Conservation (phyloP, 768 basidiomycete species). For the Agaricus sinodeliciosus region DNA sequence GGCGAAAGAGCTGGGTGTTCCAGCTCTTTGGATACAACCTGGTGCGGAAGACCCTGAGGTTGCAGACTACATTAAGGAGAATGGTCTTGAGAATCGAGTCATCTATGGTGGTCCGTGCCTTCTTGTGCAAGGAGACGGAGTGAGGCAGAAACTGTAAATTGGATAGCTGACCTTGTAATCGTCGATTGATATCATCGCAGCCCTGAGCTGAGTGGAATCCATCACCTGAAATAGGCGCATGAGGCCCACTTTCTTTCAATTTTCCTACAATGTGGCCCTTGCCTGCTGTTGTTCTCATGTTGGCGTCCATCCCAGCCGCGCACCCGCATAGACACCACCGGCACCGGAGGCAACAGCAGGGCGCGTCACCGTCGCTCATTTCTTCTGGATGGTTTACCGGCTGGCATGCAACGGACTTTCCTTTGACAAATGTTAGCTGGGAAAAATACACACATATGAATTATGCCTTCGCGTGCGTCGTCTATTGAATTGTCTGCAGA, state of each 20-base stretch:
- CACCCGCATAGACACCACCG: conserved; percentile 11
- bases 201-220: background rate
- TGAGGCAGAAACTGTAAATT: conserved; percentile 18
- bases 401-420: conserved; percentile 35
- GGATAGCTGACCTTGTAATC: conserved; percentile 1
- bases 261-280: background rate
- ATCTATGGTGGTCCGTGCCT: conserved; percentile 82
- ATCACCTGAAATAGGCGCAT: background rate
- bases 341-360: conserved; percentile 9
- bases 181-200: background rate
- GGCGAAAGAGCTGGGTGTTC: conserved; percentile 64
- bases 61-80: conserved; percentile 55
- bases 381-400: conserved; percentile 43
- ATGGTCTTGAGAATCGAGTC: conserved; percentile 58
- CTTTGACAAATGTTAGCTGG: conserved; percentile 40
- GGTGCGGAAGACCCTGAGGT: conserved; percentile 73
- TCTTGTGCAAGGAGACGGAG: conserved; percentile 65
- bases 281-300: background rate
- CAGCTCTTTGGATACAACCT: conserved; percentile 84
- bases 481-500: background rate
- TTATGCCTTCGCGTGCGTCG: conserved; percentile 57
- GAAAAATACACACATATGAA: conserved; percentile 46
- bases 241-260: background rate
- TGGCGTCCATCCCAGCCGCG: conserved; percentile 11
- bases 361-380: conserved; percentile 13